Evolutionary conservation across 306 rosid genomes (phyloP), one percentile per base, ranked within the genome.

Genomic region (Begonia loranthoides): DNA sequence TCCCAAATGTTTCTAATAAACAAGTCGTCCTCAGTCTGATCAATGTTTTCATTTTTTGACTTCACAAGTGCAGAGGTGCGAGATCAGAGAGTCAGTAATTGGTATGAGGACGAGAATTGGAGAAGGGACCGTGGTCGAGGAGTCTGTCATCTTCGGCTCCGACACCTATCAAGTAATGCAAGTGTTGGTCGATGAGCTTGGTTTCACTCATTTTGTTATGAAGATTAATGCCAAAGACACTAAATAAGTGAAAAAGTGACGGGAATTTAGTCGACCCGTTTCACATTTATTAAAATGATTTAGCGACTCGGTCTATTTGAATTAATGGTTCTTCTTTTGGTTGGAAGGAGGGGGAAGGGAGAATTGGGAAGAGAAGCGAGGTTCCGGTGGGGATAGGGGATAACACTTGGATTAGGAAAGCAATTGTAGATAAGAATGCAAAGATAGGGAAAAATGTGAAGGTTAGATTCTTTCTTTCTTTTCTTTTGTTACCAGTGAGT

Each of bases 381-480:
- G 22, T 55, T 44, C 74, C 79, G 7, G 57, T 67, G 9, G 75
- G 79, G 49, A 64, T 73, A 15, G 79, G 79, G 12, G 45, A 64
- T 22, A 34, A 68, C 14, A 51, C 65, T 64, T 61, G 5, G 34
- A 65, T 73, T 11, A 60, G 45, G 64, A 68, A 56, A 46, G 70
- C 74, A 4, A 55, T 73, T 15, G 40, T 68, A 17, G 79, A 73
- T 60, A 73, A 68, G 71, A 68, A 68, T 52, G 79, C 71, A 55
- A 64, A 62, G 55, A 73, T 73, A 33, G 79, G 79, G 56, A 60
- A 60, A 17, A 64, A 68, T 52, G 71, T 73, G 44, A 49, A 50
- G 79, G 79, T 67, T 66, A 2, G 57, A 9, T 12, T 14, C n/a
- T 33, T 28, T 28, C 34, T 28, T 28, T n/a, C n/a, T n/a, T n/a